Percentiles rank a stretch among this genome's conserved stretches.
These are phyloP conservation scores for Triadica sebifera DNA, from an alignment of 345 rosid genomes.

Conservation along the genomic window DNA sequence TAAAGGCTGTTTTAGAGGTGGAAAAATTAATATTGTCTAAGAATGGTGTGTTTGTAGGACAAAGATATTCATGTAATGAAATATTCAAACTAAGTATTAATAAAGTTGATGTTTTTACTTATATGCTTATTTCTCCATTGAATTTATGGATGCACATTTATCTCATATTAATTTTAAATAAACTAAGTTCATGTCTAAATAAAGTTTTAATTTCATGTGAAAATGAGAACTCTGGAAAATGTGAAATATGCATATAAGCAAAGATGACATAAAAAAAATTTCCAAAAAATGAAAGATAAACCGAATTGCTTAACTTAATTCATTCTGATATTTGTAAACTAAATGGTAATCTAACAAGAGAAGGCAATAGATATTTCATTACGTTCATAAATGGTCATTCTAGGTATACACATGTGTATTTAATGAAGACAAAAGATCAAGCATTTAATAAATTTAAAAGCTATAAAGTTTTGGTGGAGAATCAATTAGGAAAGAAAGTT, in stretches of 20 bases:
- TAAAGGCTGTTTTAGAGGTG: background rate
- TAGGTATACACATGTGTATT: no score
- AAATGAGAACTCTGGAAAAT: background rate
- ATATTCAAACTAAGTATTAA: no score
- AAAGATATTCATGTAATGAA: background rate
- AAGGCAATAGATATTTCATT: no score
- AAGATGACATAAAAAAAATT: background rate
- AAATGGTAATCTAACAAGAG: no score
- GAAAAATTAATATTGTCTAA: background rate
- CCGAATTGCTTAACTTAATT: background rate
- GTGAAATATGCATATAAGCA: background rate
- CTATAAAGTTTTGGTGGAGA: no score
- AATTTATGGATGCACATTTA: background rate
- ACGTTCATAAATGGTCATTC: background rate
- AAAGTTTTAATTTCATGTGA: background rate
- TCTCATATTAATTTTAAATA: constrained; percentile 2
- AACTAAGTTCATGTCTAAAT: background rate
- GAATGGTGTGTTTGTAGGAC: background rate
- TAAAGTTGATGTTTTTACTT: background rate
- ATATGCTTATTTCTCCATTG: background rate
- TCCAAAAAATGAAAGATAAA: background rate
- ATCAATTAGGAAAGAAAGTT: no score
- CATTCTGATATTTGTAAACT: no score
- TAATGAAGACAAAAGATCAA: no score
- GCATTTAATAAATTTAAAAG: no score